phyloP scores from a whole-genome alignment of 2,329 filamentous ascomycete species.

The Ophioceras dolichostomum region DNA sequence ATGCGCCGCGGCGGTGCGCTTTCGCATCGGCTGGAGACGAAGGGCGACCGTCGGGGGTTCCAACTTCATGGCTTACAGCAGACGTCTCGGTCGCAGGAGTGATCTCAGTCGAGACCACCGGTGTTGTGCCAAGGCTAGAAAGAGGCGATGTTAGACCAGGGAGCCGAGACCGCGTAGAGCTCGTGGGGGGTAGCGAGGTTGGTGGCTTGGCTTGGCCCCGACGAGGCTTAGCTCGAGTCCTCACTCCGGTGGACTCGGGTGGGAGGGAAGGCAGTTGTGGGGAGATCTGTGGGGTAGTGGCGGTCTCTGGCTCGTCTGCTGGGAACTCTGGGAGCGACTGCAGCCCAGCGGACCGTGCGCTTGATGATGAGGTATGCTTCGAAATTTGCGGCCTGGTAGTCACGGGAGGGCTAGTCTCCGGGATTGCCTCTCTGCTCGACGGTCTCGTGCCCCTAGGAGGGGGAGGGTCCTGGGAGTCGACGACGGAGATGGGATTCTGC shows the following conservation, averaged over 20 bases:
- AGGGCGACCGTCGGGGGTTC: constrained; percentile 4
- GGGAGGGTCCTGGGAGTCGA: not conserved
- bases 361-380: no score
- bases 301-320: no score
- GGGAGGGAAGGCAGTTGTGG: not conserved
- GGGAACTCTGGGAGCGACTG: constrained; percentile 1
- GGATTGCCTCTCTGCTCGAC: constrained; percentile 8
- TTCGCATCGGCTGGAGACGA: constrained; percentile 21
- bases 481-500: constrained; percentile 1
- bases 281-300: no score
- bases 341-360: no score
- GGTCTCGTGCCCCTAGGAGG: not conserved
- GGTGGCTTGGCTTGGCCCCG: no score
- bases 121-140: constrained; percentile 26
- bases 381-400: no score
- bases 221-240: no score
- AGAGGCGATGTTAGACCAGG: constrained; percentile 23
- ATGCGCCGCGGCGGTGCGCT: constrained; percentile 13
- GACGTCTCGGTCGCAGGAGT: constrained; percentile 23
- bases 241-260: no score
- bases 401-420: constrained; percentile 11
- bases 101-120: constrained; percentile 21
- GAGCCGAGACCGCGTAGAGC: constrained; percentile 1
- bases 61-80: constrained; percentile 9
- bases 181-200: not conserved